Conservation (phyloP, 2,329 filamentous ascomycete genomes). For the Curvularia eragrostidis region DNA sequence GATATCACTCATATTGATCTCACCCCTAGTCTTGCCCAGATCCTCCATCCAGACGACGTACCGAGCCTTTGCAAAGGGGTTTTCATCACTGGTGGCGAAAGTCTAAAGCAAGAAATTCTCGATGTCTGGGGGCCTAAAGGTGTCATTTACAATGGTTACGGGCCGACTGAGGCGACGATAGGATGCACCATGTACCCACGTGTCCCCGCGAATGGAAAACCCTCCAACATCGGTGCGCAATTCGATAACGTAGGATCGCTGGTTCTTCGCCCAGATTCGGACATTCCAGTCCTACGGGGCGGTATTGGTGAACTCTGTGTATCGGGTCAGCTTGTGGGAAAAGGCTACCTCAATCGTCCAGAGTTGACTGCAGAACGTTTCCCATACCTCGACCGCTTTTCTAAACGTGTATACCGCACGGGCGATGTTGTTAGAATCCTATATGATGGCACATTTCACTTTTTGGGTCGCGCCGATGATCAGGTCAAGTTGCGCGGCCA, state of each 20-base stretch:
- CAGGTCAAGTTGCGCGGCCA: slow-evolving; percentile 93
- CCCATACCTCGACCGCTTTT: slow-evolving; percentile 62
- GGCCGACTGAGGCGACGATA: slow-evolving; percentile 91
- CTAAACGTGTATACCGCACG: slow-evolving; percentile 74
- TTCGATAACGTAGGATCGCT: slow-evolving; percentile 89
- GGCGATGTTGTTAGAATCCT: slow-evolving; percentile 86
- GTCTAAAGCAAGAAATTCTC: slow-evolving; percentile 86
- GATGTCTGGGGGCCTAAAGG: slow-evolving; percentile 80
- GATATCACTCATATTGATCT: slow-evolving; percentile 89
- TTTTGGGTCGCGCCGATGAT: slow-evolving; percentile 85
- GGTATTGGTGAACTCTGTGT: slow-evolving; percentile 88
- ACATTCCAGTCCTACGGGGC: slow-evolving; percentile 75
- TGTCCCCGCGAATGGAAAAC: slow-evolving; percentile 76
- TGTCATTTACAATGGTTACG: slow-evolving; percentile 90
- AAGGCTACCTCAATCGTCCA: slow-evolving; percentile 82
- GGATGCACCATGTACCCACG: slow-evolving; percentile 89
- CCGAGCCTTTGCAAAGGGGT: slow-evolving; percentile 81
- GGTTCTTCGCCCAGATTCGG: slow-evolving; percentile 73
- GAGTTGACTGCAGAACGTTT: slow-evolving; percentile 82
- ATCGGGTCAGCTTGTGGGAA: slow-evolving; percentile 84
- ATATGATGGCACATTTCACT: slow-evolving; percentile 82
- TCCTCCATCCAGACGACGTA: slow-evolving; percentile 80
- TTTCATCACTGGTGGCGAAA: slow-evolving; percentile 92
- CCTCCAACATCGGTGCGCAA: slow-evolving; percentile 85
- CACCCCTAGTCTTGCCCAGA: slow-evolving; percentile 82